Evolutionary conservation across 225 moss, liverwort and hornwort genomes (phyloP), one percentile per base, ranked within the genome.

Genomic region (Straminergon stramineum): DNA sequence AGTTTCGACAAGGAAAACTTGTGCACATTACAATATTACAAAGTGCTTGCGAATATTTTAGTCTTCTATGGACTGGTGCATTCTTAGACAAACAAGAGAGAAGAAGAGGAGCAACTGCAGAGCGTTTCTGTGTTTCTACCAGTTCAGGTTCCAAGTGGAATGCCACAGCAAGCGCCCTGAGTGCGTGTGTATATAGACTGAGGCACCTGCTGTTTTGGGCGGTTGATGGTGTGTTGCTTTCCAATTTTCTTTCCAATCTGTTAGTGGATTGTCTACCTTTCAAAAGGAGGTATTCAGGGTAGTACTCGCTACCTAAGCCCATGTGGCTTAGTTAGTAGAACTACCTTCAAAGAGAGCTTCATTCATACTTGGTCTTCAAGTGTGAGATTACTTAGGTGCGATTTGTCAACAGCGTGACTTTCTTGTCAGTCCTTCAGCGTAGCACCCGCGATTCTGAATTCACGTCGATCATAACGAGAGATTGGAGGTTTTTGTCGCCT

Each of bases 121-220:
- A 43, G 48, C 63, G 43, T 77, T 58, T 39, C 51, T 79, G 51
- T 81, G 85, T 79, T 81, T 69, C 75, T 60, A 86, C 66, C 86
- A 84, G 90, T 90, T 90, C 67, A 48, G 91, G 52, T 86, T 88
- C 76, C 90, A 86, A 80, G 91, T 84, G 89, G 88, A 90, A 77
- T 91, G 91, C 88, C 86, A 88, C 79, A 90, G 93, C 91, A 89
- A 91, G 85, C 91, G 57, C 51, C 87, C 82, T 37, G 87, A 92
- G 88, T 90, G 88, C 85, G 60, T 88, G 82, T 86, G 85, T 84
- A 87, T 62, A 51, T 91, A 89, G 77, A 75, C 15, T 52, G 86
- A 53, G 53, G 30, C 66, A n/a, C 27, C 65, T 24, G 10, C 5
- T 32, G 13, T 45, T 6, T 28, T 9, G 35, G 7, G 48, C 9